phyloP scores from a whole-genome alignment of 768 basidiomycete species.

The Megacollybia marginata region DNA sequence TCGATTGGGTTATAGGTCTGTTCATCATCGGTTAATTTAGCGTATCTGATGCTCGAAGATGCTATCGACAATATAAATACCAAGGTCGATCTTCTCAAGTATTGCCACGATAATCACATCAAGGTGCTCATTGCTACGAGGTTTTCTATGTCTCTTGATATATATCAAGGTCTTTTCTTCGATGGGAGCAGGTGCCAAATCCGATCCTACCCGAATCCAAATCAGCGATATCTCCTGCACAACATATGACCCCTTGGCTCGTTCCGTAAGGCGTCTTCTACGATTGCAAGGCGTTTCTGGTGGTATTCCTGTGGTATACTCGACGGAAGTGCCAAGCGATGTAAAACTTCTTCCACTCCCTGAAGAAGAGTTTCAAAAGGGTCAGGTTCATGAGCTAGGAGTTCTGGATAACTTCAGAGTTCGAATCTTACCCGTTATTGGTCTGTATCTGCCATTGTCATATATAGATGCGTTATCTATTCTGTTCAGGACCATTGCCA shows the following conservation, averaged over 20 bases:
- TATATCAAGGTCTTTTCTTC: slow-evolving; percentile 86
- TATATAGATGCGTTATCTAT: background rate
- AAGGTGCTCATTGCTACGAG: slow-evolving; percentile 41
- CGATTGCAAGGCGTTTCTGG: slow-evolving; percentile 53
- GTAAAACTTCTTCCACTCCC: slow-evolving; percentile 85
- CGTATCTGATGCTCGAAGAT: slow-evolving; percentile 35
- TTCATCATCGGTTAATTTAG: background rate
- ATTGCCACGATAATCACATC: slow-evolving; percentile 74
- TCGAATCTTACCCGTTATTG: slow-evolving; percentile 87
- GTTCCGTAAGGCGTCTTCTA: slow-evolving; percentile 76
- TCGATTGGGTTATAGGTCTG: slow-evolving; percentile 91
- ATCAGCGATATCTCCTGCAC: slow-evolving; percentile 92
- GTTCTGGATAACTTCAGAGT: slow-evolving; percentile 92
- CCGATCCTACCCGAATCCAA: slow-evolving; percentile 91
- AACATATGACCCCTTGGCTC: slow-evolving; percentile 90
- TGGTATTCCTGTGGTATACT: slow-evolving; percentile 87
- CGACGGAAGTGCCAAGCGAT: slow-evolving; percentile 87
- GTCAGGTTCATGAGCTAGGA: slow-evolving; percentile 80
- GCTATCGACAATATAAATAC: slow-evolving; percentile 98
- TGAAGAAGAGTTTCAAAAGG: slow-evolving; percentile 89
- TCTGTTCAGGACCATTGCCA: slow-evolving; percentile 61
- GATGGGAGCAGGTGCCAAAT: slow-evolving; percentile 95
- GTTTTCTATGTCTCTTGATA: background rate
- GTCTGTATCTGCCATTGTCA: slow-evolving; percentile 26
- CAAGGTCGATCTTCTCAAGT: slow-evolving; percentile 88